Percentiles rank a stretch among this genome's conserved stretches.
These are phyloP conservation scores for Xylariaceae sp. DNA, from an alignment of 2,329 filamentous ascomycete species.

Conservation along the genomic window DNA sequence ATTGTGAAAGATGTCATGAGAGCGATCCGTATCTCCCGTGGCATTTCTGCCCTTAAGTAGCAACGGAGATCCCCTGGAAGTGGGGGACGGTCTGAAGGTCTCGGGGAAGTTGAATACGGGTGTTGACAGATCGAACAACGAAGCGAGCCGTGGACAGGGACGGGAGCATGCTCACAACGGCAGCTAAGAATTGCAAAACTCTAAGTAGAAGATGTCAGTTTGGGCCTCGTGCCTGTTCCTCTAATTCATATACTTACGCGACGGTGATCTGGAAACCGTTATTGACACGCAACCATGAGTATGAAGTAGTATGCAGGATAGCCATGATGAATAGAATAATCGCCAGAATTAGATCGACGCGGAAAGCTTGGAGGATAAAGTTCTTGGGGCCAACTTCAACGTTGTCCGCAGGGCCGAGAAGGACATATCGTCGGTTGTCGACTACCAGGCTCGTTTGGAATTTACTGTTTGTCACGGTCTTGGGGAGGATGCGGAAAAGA, in stretches of 20 bases:
- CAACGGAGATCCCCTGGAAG: no score
- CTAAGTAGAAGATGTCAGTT: background rate
- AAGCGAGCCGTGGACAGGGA: slow-evolving; percentile 2
- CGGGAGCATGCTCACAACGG: slow-evolving; percentile 2
- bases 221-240: no score
- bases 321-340: background rate
- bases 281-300: background rate
- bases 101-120: background rate
- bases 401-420: background rate
- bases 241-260: no score
- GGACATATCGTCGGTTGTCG: background rate
- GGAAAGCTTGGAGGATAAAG: background rate
- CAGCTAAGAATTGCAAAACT: slow-evolving; percentile 3
- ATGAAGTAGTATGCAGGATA: background rate
- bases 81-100: background rate
- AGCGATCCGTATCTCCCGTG: no score
- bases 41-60: no score
- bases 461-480: background rate
- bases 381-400: background rate
- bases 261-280: background rate
- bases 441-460: slow-evolving; percentile 4
- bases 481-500: background rate
- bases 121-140: slow-evolving; percentile 3
- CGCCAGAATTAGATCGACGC: slow-evolving; percentile 4
- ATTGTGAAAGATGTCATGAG: no score